Evolutionary conservation across 2,329 filamentous ascomycete species (phyloP), one percentile per base, ranked within the genome.

Genomic region (Exserohilum rostratum): DNA sequence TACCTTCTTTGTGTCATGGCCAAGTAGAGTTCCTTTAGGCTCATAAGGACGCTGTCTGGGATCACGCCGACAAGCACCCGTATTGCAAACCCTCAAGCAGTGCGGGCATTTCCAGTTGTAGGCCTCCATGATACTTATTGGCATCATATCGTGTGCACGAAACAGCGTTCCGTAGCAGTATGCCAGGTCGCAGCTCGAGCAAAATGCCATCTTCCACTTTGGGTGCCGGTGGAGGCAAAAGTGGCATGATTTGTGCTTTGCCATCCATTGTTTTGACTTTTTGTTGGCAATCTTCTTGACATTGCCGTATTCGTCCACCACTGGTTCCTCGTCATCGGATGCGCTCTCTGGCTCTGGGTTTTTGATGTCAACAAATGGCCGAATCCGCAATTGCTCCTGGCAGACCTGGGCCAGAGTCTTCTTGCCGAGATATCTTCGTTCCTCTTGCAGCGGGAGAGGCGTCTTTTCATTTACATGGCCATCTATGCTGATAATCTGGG

Each of bases 161-260:
- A 92, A 98, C 1, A 99, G 81, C 13, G 89, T 89, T n/a, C 93
- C 93, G 69, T 96, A 99, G 73, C 95, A 98, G 71, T 96, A 99
- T 0, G 85, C 86, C 50, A 90, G 82, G 11, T 83, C 81, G 68
- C 95, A 98, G 7, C 83, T 84, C 0, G 86, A 87, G 75, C 95
- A 99, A 46, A 86, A 84, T 2, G 91, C 91, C 58, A 96, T 85
- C 67, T 91, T 93, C 85, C 96, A 97, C 17, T 82, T 86, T 46
- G 90, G 88, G 66, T 97, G 91, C 38, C 87, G 85, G 69, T 90
- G 85, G 53, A 85, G 86, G 75, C 93, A 97, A 7, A 96, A 88
- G 71, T 98, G 95, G 67, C 95, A 98, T 2, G 79, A 74, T 25
- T 76, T 79, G 68, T 79, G 80, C 46, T 80, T 81, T 58, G 77